Percentiles rank a stretch among this genome's conserved stretches.
Conservation (phyloP, 768 basidiomycete species). For the Psilocybe sp. region DNA sequence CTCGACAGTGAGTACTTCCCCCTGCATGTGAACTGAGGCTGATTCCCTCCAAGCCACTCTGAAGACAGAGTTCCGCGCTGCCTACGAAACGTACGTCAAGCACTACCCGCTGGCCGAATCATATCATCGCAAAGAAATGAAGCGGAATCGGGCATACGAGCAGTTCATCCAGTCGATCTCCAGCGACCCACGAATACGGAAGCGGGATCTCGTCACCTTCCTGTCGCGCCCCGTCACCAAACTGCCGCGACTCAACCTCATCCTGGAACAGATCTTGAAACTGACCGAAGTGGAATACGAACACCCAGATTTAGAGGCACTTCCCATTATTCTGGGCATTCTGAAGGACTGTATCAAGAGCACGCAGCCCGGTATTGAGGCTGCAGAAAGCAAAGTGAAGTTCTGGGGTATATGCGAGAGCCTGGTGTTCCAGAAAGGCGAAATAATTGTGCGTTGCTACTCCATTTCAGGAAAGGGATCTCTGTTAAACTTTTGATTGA, state of each 20-base stretch:
- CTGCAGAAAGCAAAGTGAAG: constrained; percentile 89
- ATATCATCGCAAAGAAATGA: constrained; percentile 73
- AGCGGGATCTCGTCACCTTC: constrained; percentile 78
- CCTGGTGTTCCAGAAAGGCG: constrained; percentile 70
- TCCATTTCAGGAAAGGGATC: neutral
- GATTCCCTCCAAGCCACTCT: constrained; percentile 33
- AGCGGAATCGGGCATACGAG: constrained; percentile 64
- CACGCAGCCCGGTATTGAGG: constrained; percentile 87
- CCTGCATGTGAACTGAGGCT: neutral
- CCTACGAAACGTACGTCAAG: constrained; percentile 83
- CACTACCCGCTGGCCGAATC: constrained; percentile 87
- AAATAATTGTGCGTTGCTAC: constrained; percentile 65
- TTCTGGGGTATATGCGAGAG: constrained; percentile 80
- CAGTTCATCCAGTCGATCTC: constrained; percentile 62
- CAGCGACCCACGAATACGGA: constrained; percentile 62
- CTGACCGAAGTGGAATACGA: constrained; percentile 58
- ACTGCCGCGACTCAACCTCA: constrained; percentile 75
- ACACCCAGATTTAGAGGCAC: constrained; percentile 77
- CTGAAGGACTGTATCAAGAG: constrained; percentile 75
- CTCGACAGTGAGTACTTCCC: constrained; percentile 58
- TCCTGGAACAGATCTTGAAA: constrained; percentile 69
- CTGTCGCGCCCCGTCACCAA: constrained; percentile 85
- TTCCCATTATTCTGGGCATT: constrained; percentile 70
- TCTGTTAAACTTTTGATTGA: neutral
- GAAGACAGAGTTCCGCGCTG: constrained; percentile 49